Evolutionary conservation across 371 early-diverging fungal species (phyloP).

Genomic region (Mycotypha africana): DNA sequence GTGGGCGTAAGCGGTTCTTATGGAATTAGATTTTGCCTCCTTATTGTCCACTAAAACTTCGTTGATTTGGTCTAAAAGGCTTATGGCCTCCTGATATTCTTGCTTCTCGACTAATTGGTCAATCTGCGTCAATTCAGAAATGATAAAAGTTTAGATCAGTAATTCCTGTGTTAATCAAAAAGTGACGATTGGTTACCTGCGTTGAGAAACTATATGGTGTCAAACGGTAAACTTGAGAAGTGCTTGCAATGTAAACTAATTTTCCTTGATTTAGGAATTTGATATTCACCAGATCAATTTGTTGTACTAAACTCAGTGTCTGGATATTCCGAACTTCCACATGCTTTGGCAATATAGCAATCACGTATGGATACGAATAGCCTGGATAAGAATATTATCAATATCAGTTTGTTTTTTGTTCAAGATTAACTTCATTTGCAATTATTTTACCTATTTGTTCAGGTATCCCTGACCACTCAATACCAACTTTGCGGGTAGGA

Average conservation of each 20-base stretch:
- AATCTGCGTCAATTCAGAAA: too few species aligned
- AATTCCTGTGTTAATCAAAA: background rate
- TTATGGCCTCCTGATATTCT: slow-evolving; percentile 82
- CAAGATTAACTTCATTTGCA: too few species aligned
- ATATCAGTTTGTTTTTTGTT: too few species aligned
- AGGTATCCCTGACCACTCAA: slow-evolving; percentile 73
- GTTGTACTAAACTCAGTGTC: slow-evolving; percentile 78
- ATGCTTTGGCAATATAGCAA: slow-evolving; percentile 61
- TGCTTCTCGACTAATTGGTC: slow-evolving; percentile 74
- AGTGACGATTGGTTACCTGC: too few species aligned
- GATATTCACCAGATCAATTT: slow-evolving; percentile 58
- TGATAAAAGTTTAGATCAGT: background rate
- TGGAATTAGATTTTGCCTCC: slow-evolving; percentile 53
- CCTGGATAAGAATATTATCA: too few species aligned
- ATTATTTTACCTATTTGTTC: slow-evolving; percentile 55
- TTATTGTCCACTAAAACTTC: slow-evolving; percentile 79
- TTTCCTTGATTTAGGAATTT: slow-evolving; percentile 63
- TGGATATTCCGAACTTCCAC: slow-evolving; percentile 87
- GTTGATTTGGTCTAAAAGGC: slow-evolving; percentile 83
- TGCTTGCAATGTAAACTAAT: slow-evolving; percentile 76
- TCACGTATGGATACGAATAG: slow-evolving; percentile 72
- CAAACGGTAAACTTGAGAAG: slow-evolving; percentile 78
- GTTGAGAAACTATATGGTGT: slow-evolving; percentile 83
- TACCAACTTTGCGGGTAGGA: slow-evolving; percentile 61
- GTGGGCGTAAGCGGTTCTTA: slow-evolving; percentile 81